Base-by-base conservation (phyloP, 2,329 filamentous ascomycete genomes). In the Paecilomyces fulvus region DNA sequence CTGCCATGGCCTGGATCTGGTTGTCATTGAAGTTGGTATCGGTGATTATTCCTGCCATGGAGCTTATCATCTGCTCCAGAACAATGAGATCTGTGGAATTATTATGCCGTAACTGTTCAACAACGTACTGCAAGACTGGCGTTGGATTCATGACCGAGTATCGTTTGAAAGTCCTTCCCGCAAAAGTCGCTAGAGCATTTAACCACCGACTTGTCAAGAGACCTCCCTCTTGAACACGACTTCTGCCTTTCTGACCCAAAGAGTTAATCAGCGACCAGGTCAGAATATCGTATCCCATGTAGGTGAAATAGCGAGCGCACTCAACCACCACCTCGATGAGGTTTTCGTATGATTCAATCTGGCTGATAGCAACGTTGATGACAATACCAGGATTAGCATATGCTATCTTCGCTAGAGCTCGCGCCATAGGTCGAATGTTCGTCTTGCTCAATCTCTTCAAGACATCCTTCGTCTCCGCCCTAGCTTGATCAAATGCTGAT, bases 251-350 rank as follows among this genome's bases (percentile, higher is more conserved):
- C 49, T 80, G 80, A 30, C 81, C 79, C 58, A 88, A 77, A 9
- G 82, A 80, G 66, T 85, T 95, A 73, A 99, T 84, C 49, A 99
- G 78, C 20, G 90, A 90, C 91, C 92, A 99, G 3, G 90, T 89
- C 49, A 99, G 79, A 30, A 96, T 89, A 71, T 99, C 94, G 69
- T 96, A 96, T 0, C 90, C 92, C 37, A 99, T 77, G 55, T 89
- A 86, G 1, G 92, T 96, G 64, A 97, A 96, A 70, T 96, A 96
- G 65, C 90, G 87, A 43, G 90, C 91, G 67, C 92, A 96, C 69
- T 96, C 91, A 12, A 97, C 92, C 59, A 99, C 90, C 4, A 90
- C 90, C 59, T 96, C 90, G 56, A 96, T 96, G 59, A 99, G 81
- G 68, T 97, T 99, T 68, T 88, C 89, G 70, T 99, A 99, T 0